Conservation (phyloP, 1,284 basidiomycete species). For the Hemileia vastatrix region DNA sequence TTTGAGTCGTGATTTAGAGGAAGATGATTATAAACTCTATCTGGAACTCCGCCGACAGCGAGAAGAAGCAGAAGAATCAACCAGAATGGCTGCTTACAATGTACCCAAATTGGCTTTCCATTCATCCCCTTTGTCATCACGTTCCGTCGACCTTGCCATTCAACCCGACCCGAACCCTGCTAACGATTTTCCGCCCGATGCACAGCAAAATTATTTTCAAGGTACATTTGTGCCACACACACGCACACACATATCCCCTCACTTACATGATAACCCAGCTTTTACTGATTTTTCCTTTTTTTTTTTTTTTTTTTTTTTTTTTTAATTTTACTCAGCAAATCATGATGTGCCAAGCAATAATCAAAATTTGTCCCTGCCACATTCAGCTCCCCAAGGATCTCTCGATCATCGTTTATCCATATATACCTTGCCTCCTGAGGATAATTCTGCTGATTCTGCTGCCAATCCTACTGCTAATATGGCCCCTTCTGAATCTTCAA, state of each 20-base stretch:
- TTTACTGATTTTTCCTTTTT: background rate
- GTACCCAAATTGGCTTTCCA: too few species aligned
- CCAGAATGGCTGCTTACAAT: too few species aligned
- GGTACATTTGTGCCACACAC: background rate
- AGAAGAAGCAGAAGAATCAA: too few species aligned
- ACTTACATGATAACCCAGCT: background rate
- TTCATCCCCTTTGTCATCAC: slow-evolving; percentile 8
- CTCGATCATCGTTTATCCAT: slow-evolving; percentile 11
- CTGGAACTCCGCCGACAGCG: background rate
- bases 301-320: background rate
- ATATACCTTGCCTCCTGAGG: slow-evolving; percentile 6
- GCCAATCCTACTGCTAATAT: background rate
- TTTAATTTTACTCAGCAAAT: background rate
- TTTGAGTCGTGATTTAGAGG: background rate
- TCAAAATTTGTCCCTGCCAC: background rate
- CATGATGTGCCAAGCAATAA: background rate
- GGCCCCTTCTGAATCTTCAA: background rate
- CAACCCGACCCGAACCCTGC: background rate
- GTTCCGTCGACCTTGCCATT: background rate
- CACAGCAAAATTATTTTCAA: background rate
- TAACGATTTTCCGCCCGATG: background rate
- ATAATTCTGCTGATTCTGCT: background rate
- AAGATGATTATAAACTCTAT: background rate
- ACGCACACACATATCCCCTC: background rate
- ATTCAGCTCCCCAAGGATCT: background rate